Evolutionary conservation across 176 grass and related monocot species (phyloP).

Genomic region (barley (Hordeum vulgare)): DNA sequence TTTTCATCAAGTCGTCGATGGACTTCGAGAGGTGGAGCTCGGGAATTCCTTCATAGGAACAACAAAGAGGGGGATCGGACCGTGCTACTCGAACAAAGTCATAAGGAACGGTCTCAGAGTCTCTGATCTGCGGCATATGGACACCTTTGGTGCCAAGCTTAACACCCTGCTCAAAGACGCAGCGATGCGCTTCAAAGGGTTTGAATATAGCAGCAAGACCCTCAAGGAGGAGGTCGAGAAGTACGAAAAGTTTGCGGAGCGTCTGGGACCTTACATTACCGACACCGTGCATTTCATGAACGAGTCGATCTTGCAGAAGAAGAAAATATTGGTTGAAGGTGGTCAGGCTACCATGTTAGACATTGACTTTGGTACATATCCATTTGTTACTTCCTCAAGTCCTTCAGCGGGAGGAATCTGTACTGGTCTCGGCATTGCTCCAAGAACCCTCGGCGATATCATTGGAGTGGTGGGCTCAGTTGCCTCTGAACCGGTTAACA

Average conservation of each 20-base stretch:
- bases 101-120: conserved; percentile 82
- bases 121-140: conserved; percentile 68
- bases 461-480: conserved; percentile 68
- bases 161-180: conserved; percentile 63
- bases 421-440: conserved; percentile 81
- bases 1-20: conserved; percentile 86
- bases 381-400: conserved; percentile 89
- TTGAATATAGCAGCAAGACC: conserved; percentile 48
- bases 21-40: conserved; percentile 76
- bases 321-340: conserved; percentile 95
- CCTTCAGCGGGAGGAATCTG: conserved; percentile 95
- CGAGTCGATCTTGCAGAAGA: conserved; percentile 70
- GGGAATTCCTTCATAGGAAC: conserved; percentile 72
- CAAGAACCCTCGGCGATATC: conserved; percentile 70
- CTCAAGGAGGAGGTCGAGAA: conserved; percentile 78
- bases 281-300: conserved; percentile 85
- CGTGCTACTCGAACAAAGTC: conserved; percentile 82
- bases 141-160: conserved; percentile 72
- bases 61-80: conserved; percentile 83
- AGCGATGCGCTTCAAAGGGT: conserved; percentile 56
- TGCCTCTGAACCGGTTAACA: not conserved
- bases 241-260: conserved; percentile 67
- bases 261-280: conserved; percentile 61
- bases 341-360: conserved; percentile 98
- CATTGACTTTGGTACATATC: conserved; percentile 96